Conservation (phyloP, 768 basidiomycete genomes). For the Coprinopsis sp. region DNA sequence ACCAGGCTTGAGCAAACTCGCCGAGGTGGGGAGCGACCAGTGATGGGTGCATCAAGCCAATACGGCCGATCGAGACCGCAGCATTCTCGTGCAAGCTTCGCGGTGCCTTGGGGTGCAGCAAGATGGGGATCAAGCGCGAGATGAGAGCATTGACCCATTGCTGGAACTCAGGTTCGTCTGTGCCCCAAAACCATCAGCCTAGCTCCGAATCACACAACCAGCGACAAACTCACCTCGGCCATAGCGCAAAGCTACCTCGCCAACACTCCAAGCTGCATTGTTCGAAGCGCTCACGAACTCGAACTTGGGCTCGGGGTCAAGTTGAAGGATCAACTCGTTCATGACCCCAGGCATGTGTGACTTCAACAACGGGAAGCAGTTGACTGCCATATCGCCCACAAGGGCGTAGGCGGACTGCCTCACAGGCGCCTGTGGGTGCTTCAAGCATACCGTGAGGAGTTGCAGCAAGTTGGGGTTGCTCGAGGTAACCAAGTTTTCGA, state of each 20-base stretch:
- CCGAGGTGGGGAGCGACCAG: conserved; percentile 85
- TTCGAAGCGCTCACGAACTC: conserved; percentile 97
- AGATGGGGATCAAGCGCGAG: conserved; percentile 84
- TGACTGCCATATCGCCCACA: conserved; percentile 96
- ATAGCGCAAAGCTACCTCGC: conserved; percentile 92
- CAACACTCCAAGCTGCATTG: conserved; percentile 99
- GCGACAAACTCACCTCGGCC: conserved; percentile 55
- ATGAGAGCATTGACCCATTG: conserved; percentile 90
- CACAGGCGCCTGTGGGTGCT: conserved; percentile 94
- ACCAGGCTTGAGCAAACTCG: conserved; percentile 95
- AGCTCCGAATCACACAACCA: conserved; percentile 1
- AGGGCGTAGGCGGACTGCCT: conserved; percentile 98
- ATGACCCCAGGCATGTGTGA: conserved; percentile 87
- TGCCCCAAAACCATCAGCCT: background rate
- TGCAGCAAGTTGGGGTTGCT: conserved; percentile 75
- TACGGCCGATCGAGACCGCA: conserved; percentile 94
- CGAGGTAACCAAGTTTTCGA: conserved; percentile 67
- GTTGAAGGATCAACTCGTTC: conserved; percentile 82
- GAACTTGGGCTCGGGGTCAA: conserved; percentile 88
- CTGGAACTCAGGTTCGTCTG: conserved; percentile 82
- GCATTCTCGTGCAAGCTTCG: conserved; percentile 96
- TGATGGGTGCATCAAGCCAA: conserved; percentile 88
- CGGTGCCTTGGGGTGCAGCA: conserved; percentile 88
- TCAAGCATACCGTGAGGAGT: conserved; percentile 83
- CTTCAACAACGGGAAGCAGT: conserved; percentile 82